Percentiles rank a stretch among this genome's conserved stretches.
Conservation (phyloP, 1,284 basidiomycete species). For the Takashimella tepidaria region DNA sequence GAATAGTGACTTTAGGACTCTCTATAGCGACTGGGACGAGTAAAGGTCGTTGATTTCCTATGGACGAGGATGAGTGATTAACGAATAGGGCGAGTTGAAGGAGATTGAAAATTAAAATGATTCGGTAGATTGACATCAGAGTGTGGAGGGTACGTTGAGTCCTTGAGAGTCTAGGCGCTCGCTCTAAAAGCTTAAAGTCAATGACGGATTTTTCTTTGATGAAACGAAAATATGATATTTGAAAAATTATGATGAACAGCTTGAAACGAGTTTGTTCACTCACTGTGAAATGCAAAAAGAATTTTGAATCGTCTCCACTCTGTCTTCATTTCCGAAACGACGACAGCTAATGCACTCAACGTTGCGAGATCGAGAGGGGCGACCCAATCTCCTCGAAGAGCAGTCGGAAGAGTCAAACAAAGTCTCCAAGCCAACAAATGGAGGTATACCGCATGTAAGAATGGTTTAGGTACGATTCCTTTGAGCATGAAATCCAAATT, state of each 20-base stretch:
- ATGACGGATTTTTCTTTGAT: not conserved
- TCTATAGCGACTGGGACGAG: too few relatives aligned
- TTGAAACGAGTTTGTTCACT: too few relatives aligned
- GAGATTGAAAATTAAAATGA: not conserved
- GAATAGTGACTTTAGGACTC: too few relatives aligned
- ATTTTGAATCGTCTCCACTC: not conserved
- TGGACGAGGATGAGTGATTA: not conserved
- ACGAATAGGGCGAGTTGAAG: not conserved
- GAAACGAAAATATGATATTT: too few relatives aligned
- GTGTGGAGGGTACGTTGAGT: not conserved
- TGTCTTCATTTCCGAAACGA: not conserved
- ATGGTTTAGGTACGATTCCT: not conserved
- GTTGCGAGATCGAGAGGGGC: not conserved
- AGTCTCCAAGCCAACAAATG: not conserved
- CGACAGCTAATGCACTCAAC: not conserved
- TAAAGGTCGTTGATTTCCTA: too few relatives aligned
- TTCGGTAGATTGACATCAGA: not conserved
- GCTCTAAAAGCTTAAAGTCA: not conserved
- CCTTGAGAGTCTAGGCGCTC: too few relatives aligned
- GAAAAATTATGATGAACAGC: too few relatives aligned
- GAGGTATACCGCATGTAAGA: not conserved
- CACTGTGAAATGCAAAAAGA: not conserved
- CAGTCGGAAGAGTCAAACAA: not conserved
- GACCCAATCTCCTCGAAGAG: not conserved
- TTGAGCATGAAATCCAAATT: too few relatives aligned